phyloP scores from a whole-genome alignment of 371 early-diverging fungal genomes.

The Mucor velutinosus region DNA sequence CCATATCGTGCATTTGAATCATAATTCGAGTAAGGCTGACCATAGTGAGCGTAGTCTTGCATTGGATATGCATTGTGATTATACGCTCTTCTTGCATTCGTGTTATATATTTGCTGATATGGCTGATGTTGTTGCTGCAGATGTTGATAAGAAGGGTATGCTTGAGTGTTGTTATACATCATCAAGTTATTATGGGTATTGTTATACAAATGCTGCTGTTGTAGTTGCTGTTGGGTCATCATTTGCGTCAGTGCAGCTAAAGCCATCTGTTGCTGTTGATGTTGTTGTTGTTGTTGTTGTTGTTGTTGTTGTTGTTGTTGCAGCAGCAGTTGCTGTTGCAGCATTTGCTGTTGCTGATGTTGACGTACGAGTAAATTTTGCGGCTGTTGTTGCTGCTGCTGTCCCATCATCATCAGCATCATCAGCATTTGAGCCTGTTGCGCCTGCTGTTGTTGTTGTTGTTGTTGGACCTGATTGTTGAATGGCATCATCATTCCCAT shows the following conservation, averaged over 20 bases:
- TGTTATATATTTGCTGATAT: background rate
- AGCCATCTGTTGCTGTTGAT: background rate
- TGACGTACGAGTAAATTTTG: background rate
- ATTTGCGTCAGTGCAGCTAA: background rate
- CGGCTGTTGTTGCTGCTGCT: conserved; percentile 3
- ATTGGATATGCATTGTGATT: background rate
- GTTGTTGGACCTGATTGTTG: background rate
- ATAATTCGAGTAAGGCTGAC: background rate
- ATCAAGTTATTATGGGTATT: background rate
- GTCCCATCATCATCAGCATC: conserved; percentile 3
- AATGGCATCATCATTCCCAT: conserved; percentile 6
- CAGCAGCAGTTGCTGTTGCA: background rate
- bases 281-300: conserved; percentile 1
- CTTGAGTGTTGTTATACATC: background rate
- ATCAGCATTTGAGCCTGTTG: background rate
- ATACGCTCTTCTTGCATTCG: background rate
- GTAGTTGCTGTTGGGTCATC: background rate
- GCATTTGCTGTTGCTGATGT: conserved; percentile 9
- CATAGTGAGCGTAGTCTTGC: background rate
- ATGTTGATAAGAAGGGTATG: background rate
- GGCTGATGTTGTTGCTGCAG: background rate
- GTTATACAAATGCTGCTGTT: background rate
- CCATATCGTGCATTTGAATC: background rate
- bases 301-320: background rate
- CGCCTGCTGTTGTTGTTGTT: background rate